Percentiles rank a stretch among this genome's conserved stretches.
Evolutionary conservation across 306 rosid species (phyloP).

Genomic region (Quillaja saponaria): DNA sequence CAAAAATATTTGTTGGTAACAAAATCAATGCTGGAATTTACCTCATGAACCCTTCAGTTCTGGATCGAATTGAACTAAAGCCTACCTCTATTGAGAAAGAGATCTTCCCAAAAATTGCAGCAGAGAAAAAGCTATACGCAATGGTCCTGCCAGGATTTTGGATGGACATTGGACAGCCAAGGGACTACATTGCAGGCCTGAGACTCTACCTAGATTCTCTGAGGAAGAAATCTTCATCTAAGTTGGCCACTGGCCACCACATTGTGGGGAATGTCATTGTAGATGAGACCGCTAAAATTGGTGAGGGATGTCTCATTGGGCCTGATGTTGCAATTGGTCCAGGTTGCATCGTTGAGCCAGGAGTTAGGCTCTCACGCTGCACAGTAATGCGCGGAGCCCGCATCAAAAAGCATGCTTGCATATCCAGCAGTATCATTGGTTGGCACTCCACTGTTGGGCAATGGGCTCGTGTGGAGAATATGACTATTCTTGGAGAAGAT

Average conservation of each 20-base stretch:
- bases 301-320: constrained; percentile 96
- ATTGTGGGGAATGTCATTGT: constrained; percentile 91
- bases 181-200: constrained; percentile 88
- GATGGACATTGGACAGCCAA: constrained; percentile 99
- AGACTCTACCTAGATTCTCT: constrained; percentile 79
- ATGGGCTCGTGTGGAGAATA: constrained; percentile 97
- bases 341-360: constrained; percentile 80
- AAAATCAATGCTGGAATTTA: constrained; percentile 99
- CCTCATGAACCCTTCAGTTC: constrained; percentile 81
- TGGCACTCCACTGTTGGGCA: constrained; percentile 98
- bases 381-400: constrained; percentile 92
- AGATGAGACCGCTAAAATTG: constrained; percentile 81
- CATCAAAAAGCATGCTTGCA: constrained; percentile 82
- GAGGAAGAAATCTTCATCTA: constrained; percentile 72
- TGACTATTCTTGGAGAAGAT: constrained; percentile 97
- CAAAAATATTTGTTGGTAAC: constrained; percentile 94
- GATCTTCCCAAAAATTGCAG: constrained; percentile 87
- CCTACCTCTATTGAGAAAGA: constrained; percentile 99
- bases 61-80: constrained; percentile 81
- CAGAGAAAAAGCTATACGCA: constrained; percentile 78
- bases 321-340: constrained; percentile 99
- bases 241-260: constrained; percentile 71
- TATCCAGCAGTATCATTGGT: constrained; percentile 89
- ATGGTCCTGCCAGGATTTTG: constrained; percentile 99
- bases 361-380: constrained; percentile 93